Conservation (phyloP, 169 alveolate species). For the Plasmodium gonderi region DNA sequence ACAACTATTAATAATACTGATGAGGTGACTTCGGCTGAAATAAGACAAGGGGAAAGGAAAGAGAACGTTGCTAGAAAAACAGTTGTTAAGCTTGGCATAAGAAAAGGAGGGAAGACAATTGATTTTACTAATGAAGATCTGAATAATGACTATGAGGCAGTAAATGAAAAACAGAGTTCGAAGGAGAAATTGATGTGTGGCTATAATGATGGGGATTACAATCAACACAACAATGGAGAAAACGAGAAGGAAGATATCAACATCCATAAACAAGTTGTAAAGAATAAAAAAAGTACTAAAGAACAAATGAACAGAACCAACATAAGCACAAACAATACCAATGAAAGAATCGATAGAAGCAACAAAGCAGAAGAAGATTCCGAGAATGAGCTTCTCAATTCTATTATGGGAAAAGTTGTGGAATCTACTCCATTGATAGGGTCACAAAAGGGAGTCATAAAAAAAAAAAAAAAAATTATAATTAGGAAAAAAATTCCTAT, state of each 20-base stretch:
- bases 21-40: not conserved
- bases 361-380: not conserved
- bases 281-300: not conserved
- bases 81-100: not conserved
- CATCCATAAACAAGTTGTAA: not conserved
- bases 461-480: constrained; percentile 23
- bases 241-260: not conserved
- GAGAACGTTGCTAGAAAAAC: not conserved
- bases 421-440: not conserved
- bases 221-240: not conserved
- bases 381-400: constrained; percentile 46
- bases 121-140: not conserved
- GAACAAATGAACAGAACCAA: not conserved
- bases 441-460: not conserved
- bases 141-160: not conserved
- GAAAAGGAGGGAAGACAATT: not conserved
- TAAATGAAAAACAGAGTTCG: not conserved
- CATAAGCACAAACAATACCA: not conserved
- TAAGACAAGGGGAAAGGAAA: not conserved
- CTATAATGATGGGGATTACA: not conserved
- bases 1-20: not conserved
- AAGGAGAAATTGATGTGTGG: not conserved
- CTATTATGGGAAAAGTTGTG: constrained; percentile 1
- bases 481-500: constrained; percentile 1
- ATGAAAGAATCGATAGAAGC: not conserved